Evolutionary conservation across 768 basidiomycete genomes (phyloP), one percentile per base, ranked within the genome.

Genomic region (Lentinus tigrinus): DNA sequence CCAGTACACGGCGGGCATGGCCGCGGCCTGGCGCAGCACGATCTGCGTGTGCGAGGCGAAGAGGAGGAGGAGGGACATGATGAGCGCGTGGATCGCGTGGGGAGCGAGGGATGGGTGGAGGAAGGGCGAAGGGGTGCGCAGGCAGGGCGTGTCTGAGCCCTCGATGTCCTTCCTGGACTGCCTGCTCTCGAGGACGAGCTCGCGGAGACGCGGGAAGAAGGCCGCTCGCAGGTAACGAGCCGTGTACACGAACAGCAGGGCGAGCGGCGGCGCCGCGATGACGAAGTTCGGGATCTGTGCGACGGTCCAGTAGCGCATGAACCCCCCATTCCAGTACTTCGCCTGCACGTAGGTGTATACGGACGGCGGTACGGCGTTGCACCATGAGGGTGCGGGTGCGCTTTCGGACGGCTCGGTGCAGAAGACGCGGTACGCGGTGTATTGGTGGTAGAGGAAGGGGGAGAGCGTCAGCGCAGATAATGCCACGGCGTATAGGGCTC

Each of bases 41-140:
- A 98, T 97, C 70, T 97, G 96, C 2, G 87, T 87, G 65, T 98
- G 92, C 0, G 93, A 90, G 17, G 83, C 81, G 68, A 95, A 84
- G 14, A 94, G 76, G 17, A 97, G 75, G 38, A 89, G 74, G 38
- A 77, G 69, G n/a, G 80, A 78, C 51, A 91, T 73, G 49, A 83
- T 65, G 28, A 87, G 67, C 11, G 91, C 84, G 63, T 96, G 89
- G 14, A 97, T 73, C 6, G 87, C 85, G 70, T 95, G 86, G 1
- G 93, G 89, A 0, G 85, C 74, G 46, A 90, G 68, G 6, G 78
- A 68, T 0, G 72, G 70, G 2, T 72, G 63, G 40, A 76, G 73
- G 60, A 83, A 77, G 0, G 77, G 71, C 9, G 66, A 36, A 31
- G 19, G 31, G 7, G 31, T 31, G 31, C 6, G 31, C 11, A n/a